These are phyloP conservation scores for Neckera pumila DNA, from an alignment of 225 moss, liverwort and hornwort genomes.

Conservation along the genomic window DNA sequence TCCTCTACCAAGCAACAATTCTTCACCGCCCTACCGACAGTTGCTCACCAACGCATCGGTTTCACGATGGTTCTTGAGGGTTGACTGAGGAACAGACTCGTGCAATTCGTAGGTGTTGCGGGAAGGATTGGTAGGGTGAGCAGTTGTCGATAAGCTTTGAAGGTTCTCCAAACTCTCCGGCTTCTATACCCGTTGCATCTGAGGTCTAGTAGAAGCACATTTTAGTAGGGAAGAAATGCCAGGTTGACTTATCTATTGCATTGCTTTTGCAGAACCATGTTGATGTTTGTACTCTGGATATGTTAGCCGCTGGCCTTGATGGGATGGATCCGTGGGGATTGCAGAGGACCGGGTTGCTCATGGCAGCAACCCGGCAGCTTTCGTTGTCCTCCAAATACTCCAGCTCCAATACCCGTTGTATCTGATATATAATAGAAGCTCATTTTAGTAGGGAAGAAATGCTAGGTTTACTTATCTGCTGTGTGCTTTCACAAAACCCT, in stretches of 20 bases:
- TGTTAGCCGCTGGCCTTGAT: no score
- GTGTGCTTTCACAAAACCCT: background rate
- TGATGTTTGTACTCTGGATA: background rate
- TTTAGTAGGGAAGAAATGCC: background rate
- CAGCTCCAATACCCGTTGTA: background rate
- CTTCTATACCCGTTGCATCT: background rate
- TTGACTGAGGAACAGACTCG: background rate
- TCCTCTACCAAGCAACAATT: background rate
- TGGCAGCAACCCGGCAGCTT: background rate
- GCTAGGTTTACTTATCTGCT: background rate
- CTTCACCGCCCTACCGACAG: background rate
- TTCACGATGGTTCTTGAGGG: background rate
- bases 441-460: background rate
- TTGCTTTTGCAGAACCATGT: background rate
- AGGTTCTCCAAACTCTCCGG: background rate
- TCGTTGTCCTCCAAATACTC: no score
- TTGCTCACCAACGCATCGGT: background rate
- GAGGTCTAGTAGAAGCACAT: no score
- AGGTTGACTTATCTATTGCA: background rate
- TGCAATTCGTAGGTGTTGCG: background rate
- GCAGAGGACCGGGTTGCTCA: background rate
- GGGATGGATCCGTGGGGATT: no score
- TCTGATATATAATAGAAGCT: no score
- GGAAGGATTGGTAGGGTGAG: background rate
- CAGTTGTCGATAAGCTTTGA: background rate